These are phyloP conservation scores for Crucihimalaya himalaica DNA, from an alignment of 345 rosid genomes.

Conservation along the genomic window DNA sequence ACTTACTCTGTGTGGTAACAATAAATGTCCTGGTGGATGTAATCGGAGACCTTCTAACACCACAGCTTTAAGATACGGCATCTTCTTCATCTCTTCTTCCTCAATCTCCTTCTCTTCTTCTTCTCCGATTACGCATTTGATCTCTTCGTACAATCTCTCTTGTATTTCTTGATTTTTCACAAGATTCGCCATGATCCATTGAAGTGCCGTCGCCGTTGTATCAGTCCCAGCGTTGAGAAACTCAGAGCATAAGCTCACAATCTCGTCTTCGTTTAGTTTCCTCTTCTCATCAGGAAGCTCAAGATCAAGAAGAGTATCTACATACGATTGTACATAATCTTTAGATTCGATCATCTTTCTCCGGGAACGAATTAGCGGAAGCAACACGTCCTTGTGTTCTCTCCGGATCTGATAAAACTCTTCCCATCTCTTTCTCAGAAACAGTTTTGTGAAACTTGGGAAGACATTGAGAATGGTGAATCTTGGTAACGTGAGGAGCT, in stretches of 20 bases:
- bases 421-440: conserved; percentile 4
- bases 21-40: conserved; percentile 21
- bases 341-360: background rate
- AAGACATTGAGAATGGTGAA: conserved; percentile 22
- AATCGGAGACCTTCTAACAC: conserved; percentile 23
- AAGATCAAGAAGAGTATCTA: conserved; percentile 33
- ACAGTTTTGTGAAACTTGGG: background rate
- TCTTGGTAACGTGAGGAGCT: background rate
- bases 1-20: conserved; percentile 4
- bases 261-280: conserved; percentile 26
- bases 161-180: conserved; percentile 1
- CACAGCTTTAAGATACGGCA: conserved; percentile 16
- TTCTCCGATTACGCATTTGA: conserved; percentile 8
- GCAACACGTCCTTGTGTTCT: conserved; percentile 9
- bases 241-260: background rate
- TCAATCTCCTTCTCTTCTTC: background rate
- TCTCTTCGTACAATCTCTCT: conserved; percentile 17
- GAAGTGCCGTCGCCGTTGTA: background rate
- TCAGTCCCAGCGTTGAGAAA: background rate
- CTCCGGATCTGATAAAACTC: conserved; percentile 7
- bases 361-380: conserved; percentile 23
- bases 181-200: background rate
- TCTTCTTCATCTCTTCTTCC: conserved; percentile 15
- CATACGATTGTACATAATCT: conserved; percentile 19
- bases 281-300: conserved; percentile 22